Conservation (phyloP, 2,329 filamentous ascomycete genomes). For the Colletotrichum incanum region DNA sequence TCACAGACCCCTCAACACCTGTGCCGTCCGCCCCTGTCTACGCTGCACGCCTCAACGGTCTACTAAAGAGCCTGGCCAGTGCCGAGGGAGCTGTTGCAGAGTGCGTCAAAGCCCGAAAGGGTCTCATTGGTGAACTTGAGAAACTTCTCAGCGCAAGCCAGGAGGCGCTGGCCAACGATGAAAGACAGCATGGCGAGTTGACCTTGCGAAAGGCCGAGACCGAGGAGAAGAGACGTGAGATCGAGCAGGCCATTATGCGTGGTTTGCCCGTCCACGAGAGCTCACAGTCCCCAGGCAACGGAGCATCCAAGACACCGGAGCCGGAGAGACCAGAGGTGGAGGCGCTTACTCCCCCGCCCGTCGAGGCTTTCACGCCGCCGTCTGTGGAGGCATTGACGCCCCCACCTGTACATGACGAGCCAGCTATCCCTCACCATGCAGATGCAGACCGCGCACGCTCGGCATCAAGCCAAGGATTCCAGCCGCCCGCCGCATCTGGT, state of each 20-base stretch:
- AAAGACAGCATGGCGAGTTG: constrained; percentile 76
- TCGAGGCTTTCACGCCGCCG: constrained; percentile 58
- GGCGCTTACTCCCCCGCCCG: constrained; percentile 85
- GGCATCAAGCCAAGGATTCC: constrained; percentile 44
- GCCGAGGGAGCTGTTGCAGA: constrained; percentile 93
- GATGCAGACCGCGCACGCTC: constrained; percentile 41
- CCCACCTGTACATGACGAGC: constrained; percentile 44
- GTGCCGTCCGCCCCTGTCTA: constrained; percentile 90
- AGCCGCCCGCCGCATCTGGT: constrained; percentile 48
- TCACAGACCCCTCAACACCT: constrained; percentile 78
- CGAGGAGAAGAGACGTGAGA: constrained; percentile 87
- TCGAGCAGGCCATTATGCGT: constrained; percentile 92
- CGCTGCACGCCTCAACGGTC: constrained; percentile 87
- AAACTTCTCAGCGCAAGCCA: constrained; percentile 84
- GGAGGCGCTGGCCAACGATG: constrained; percentile 78
- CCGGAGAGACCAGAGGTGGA: constrained; percentile 85
- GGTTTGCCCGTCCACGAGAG: constrained; percentile 76
- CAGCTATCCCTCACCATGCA: constrained; percentile 45
- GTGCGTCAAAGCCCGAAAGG: constrained; percentile 86
- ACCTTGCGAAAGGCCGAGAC: constrained; percentile 78
- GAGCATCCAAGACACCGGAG: constrained; percentile 61
- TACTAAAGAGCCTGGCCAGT: constrained; percentile 90
- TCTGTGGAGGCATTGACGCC: constrained; percentile 47
- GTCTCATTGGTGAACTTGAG: constrained; percentile 85
- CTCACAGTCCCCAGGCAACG: constrained; percentile 63